Base-by-base conservation (phyloP, 257 asterid genomes). In the Fraxinus quadrangulata region DNA sequence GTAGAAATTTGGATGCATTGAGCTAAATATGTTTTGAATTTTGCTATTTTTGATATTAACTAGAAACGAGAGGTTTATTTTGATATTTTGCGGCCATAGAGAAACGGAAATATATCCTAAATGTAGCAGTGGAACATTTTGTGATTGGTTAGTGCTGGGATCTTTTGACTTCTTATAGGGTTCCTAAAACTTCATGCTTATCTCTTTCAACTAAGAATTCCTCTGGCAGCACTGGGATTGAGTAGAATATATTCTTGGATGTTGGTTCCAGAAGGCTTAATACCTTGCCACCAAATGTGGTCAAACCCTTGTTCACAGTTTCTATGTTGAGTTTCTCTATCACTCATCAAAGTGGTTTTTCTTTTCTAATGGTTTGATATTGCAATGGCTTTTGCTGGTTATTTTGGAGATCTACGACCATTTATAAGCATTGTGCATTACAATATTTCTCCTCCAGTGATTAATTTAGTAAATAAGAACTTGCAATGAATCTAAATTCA, bases 91-190 rank as follows among this genome's bases (percentile, higher is more conserved):
- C 6, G 54, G 54, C 19, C 13, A 72, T 54, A 51, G 33, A 47
- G 26, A 19, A 33, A 5, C 16, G 10, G 23, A 24, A 72, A 61
- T 72, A n/a, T 6, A 42, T 5, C 9, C 42, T 45, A 21, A 42
- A 72, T 72, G 30, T 73, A 2, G 31, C 39, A 24, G 72, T 26
- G 69, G 14, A n/a, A 31, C 72, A 26, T 28, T 3, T 13, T 23
- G 26, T 49, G 70, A 61, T 61, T 2, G 37, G 56, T 31, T 26
- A 69, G 76, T 80, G 59, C 17, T 68, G 36, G 47, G 45, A 72
- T 21, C 65, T 72, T 28, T 26, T 45, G 21, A 33, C 34, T 33
- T 56, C 61, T 42, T 63, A 56, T 37, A 69, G 42, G 70, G 69
- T 11, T 75, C 16, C 19, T 36, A 65, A 17, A 21, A 7, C 68